Conservation (phyloP, 2,329 filamentous ascomycete species). For the Fusarium graminum region DNA sequence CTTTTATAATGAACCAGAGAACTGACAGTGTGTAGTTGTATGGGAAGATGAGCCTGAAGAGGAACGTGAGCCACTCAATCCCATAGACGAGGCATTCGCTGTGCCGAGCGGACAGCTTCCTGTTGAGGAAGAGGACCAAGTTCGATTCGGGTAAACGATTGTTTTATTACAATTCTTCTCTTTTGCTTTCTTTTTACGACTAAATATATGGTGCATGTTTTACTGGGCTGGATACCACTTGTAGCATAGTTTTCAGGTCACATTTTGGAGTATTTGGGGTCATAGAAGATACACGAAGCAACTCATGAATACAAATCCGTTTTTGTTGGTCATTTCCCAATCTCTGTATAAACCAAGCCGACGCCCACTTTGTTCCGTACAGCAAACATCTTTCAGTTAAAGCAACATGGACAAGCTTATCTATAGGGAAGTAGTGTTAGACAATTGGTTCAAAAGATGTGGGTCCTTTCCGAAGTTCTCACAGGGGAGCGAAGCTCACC, state of each 20-base stretch:
- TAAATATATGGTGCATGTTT: neutral
- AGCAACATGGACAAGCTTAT: neutral
- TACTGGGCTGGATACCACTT: neutral
- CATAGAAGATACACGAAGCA: slow-evolving; percentile 28
- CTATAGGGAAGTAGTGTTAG: slow-evolving; percentile 28
- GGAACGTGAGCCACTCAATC: slow-evolving; percentile 46
- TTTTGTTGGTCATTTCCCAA: neutral
- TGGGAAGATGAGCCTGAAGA: slow-evolving; percentile 50
- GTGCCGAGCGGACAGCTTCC: slow-evolving; percentile 33
- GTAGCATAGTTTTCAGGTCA: slow-evolving; percentile 8
- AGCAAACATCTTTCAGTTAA: neutral
- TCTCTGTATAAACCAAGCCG: neutral
- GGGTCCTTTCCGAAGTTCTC: slow-evolving; percentile 27
- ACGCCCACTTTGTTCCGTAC: neutral
- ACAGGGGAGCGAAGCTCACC: slow-evolving; percentile 14
- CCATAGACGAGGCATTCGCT: slow-evolving; percentile 22
- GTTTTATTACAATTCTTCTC: neutral
- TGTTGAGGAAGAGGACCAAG: slow-evolving; percentile 49
- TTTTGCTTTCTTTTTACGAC: neutral
- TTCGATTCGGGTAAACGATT: slow-evolving; percentile 44
- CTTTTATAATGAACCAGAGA: neutral
- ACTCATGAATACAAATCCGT: slow-evolving; percentile 3
- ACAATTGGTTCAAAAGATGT: slow-evolving; percentile 40
- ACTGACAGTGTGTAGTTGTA: slow-evolving; percentile 50
- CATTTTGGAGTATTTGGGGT: slow-evolving; percentile 7